Evolutionary conservation across 805 yeast species (phyloP).

Genomic region (Allodekkera sacchari): DNA sequence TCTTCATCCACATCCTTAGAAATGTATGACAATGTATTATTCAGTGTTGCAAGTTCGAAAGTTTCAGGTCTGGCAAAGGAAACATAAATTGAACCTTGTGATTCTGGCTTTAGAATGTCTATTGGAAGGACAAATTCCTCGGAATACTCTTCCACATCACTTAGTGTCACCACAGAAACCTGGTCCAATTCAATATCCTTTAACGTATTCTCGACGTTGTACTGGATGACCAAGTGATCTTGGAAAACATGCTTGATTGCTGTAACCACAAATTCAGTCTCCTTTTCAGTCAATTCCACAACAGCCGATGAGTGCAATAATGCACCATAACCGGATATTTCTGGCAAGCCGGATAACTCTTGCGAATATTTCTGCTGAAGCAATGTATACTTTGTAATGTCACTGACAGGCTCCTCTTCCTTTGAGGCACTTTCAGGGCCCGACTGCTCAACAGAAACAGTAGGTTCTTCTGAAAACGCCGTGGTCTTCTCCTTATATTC

Average conservation of each 20-base stretch:
- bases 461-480: constrained; percentile 7
- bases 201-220: constrained; percentile 76
- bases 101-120: constrained; percentile 61
- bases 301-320: constrained; percentile 62
- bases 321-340: constrained; percentile 64
- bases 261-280: constrained; percentile 85
- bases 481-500: constrained; percentile 48
- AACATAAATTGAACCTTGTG: constrained; percentile 69
- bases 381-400: constrained; percentile 24
- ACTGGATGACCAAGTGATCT: constrained; percentile 69
- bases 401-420: constrained; percentile 16
- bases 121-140: constrained; percentile 74
- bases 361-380: constrained; percentile 60
- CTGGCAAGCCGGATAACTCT: constrained; percentile 63
- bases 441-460: constrained; percentile 13
- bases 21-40: constrained; percentile 62
- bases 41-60: constrained; percentile 35
- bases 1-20: constrained; percentile 73
- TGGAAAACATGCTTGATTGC: constrained; percentile 79
- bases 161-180: constrained; percentile 61
- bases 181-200: constrained; percentile 69
- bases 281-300: constrained; percentile 76
- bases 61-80: constrained; percentile 54
- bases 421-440: constrained; percentile 11
- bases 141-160: constrained; percentile 46